A percentile compares a stretch with the other conserved stretches of the same genome.
Conservation (phyloP, 2,329 filamentous ascomycete species). For the Colletotrichum navitas region DNA sequence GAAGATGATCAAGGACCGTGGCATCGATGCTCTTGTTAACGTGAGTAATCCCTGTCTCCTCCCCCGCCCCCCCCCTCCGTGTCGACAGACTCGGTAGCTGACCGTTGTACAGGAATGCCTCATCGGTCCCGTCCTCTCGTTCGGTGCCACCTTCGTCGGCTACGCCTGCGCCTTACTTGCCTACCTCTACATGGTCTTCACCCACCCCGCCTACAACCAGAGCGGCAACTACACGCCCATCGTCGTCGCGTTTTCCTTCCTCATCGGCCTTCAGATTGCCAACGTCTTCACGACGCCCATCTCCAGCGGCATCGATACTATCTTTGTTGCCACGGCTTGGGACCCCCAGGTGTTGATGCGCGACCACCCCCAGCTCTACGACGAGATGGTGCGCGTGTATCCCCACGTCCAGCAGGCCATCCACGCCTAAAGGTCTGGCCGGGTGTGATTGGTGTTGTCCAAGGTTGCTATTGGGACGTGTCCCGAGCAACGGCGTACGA, state of each 20-base stretch:
- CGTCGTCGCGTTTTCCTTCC: conserved; percentile 85
- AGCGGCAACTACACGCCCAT: conserved; percentile 78
- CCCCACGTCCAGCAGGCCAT: conserved; percentile 86
- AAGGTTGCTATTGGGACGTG: neutral
- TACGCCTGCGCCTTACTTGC: conserved; percentile 85
- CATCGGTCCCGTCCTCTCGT: conserved; percentile 78
- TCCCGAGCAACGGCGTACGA: conserved; percentile 3
- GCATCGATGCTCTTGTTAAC: conserved; percentile 90
- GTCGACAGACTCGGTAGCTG: neutral
- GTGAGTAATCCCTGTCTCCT: conserved; percentile 46
- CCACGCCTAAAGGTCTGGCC: conserved; percentile 62
- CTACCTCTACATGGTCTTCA: conserved; percentile 89
- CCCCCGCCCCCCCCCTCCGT: no score
- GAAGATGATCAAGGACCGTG: conserved; percentile 91
- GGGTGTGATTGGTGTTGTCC: no score
- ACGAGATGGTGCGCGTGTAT: conserved; percentile 83
- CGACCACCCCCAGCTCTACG: conserved; percentile 86
- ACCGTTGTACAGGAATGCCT: conserved; percentile 73
- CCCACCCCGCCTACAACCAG: conserved; percentile 81
- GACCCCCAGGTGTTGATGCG: conserved; percentile 80
- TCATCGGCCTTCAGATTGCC: conserved; percentile 90
- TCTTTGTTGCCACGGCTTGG: conserved; percentile 84
- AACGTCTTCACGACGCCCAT: conserved; percentile 92
- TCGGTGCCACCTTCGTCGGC: conserved; percentile 85
- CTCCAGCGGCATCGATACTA: conserved; percentile 88